A percentile compares a stretch with the other conserved stretches of the same genome.
Evolutionary conservation across 106 monocot species (phyloP).

Genomic region (Platanthera guangdongensis): DNA sequence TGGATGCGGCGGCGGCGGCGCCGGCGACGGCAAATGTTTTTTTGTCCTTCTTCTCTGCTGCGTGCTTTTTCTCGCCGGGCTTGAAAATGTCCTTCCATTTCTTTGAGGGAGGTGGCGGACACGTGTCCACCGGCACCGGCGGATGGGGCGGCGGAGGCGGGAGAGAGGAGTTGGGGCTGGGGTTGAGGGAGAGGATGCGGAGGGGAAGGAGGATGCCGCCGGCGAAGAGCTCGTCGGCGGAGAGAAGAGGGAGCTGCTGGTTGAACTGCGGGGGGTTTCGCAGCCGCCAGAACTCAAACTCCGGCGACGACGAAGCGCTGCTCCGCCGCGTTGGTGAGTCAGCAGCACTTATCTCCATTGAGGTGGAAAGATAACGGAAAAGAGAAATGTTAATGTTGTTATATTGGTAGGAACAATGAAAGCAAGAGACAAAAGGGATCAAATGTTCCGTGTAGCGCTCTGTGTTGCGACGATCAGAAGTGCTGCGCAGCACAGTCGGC

Average conservation of each 20-base stretch:
- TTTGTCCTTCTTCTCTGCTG: constrained; percentile 4
- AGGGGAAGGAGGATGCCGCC: constrained; percentile 26
- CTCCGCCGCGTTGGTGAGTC: constrained; percentile 5
- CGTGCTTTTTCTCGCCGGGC: constrained; percentile 7
- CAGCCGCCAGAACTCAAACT: constrained; percentile 58
- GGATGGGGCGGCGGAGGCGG: not conserved
- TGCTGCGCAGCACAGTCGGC: not conserved
- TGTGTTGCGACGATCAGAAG: not conserved
- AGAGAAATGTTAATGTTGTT: not conserved
- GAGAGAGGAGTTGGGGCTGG: not conserved
- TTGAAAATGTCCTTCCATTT: constrained; percentile 27
- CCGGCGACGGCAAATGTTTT: not conserved
- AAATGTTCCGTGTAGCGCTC: not conserved
- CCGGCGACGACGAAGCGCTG: constrained; percentile 22
- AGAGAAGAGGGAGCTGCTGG: constrained; percentile 20
- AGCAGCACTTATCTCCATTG: not conserved
- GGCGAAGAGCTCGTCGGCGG: constrained; percentile 64
- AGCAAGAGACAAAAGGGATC: constrained; percentile 1
- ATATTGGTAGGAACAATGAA: not conserved
- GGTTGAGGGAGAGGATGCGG: not conserved
- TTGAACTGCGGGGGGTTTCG: constrained; percentile 12
- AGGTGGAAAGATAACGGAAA: not conserved
- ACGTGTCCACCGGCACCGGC: not conserved
- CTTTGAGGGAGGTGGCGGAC: constrained; percentile 10
- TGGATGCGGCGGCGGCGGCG: not conserved